Evolutionary conservation across 1,284 basidiomycete species (phyloP).

Genomic region (Malassezia globosa): DNA sequence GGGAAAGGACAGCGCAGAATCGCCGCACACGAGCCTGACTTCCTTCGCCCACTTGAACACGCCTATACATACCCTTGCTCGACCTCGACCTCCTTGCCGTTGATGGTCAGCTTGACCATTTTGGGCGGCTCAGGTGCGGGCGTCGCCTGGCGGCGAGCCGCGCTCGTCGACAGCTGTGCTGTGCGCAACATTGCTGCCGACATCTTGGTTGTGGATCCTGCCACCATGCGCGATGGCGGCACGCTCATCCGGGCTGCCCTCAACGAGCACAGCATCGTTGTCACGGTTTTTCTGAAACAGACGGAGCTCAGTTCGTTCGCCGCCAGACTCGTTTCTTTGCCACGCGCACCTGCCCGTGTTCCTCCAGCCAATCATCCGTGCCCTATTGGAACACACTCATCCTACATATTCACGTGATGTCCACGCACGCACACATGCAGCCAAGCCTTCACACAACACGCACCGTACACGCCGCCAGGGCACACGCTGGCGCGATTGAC

Average conservation of each 20-base stretch:
- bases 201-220: slow-evolving; percentile 2
- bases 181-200: slow-evolving; percentile 6
- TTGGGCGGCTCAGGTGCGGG: slow-evolving; percentile 38
- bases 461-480: too few species aligned
- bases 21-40: too few species aligned
- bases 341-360: slow-evolving; percentile 9
- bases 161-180: slow-evolving; percentile 29
- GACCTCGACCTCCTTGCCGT: slow-evolving; percentile 46
- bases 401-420: slow-evolving; percentile 5
- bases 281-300: slow-evolving; percentile 6
- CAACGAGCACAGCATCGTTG: slow-evolving; percentile 18
- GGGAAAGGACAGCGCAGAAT: too few species aligned
- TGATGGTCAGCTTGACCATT: slow-evolving; percentile 46
- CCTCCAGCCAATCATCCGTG: slow-evolving; percentile 12
- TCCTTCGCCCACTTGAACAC: background rate
- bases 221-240: slow-evolving; percentile 7
- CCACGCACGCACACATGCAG: background rate
- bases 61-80: slow-evolving; percentile 30
- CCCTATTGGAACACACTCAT: slow-evolving; percentile 9
- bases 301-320: background rate
- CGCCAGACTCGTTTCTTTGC: background rate
- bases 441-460: too few species aligned
- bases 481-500: too few species aligned
- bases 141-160: slow-evolving; percentile 27
- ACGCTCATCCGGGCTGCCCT: slow-evolving; percentile 7